Conservation (phyloP, 441 rosid genomes). For the Pelargonium cotyledonis region DNA sequence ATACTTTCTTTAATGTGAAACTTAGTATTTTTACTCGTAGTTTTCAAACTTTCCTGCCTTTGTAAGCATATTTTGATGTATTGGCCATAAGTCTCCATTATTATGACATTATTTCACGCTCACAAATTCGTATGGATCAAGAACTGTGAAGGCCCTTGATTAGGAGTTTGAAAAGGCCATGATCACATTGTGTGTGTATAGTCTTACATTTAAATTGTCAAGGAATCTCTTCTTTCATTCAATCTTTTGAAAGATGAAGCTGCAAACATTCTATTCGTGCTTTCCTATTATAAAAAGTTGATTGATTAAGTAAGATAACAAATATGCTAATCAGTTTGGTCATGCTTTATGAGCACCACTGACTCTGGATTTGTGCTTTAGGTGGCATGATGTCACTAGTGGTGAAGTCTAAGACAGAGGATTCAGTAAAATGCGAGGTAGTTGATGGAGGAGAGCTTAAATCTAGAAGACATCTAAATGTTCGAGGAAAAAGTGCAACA, state of each 20-base stretch:
- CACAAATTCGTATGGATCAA: background rate
- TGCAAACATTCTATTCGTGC: background rate
- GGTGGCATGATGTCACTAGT: slow-evolving; percentile 97
- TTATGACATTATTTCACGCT: too few relatives aligned
- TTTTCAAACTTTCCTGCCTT: too few relatives aligned
- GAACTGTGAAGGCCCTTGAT: background rate
- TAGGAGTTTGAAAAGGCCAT: too few relatives aligned
- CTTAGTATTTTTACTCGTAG: too few relatives aligned
- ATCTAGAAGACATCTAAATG: slow-evolving; percentile 94
- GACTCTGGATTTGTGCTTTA: slow-evolving; percentile 26
- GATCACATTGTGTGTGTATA: too few relatives aligned
- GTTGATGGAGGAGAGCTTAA: slow-evolving; percentile 98
- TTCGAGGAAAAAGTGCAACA: slow-evolving; percentile 94
- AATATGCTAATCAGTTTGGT: too few relatives aligned
- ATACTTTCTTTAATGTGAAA: too few relatives aligned
- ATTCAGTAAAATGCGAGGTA: slow-evolving; percentile 89
- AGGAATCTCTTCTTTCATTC: too few relatives aligned
- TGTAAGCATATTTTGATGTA: too few relatives aligned
- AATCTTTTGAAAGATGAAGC: background rate
- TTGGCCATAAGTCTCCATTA: too few relatives aligned
- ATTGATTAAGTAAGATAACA: too few relatives aligned
- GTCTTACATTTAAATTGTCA: too few relatives aligned
- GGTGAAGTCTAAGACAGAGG: slow-evolving; percentile 91
- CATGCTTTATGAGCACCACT: slow-evolving; percentile 3
- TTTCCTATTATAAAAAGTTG: background rate